These are phyloP conservation scores for Tricholoma furcatifolium DNA, from an alignment of 768 basidiomycete genomes.

Conservation along the genomic window DNA sequence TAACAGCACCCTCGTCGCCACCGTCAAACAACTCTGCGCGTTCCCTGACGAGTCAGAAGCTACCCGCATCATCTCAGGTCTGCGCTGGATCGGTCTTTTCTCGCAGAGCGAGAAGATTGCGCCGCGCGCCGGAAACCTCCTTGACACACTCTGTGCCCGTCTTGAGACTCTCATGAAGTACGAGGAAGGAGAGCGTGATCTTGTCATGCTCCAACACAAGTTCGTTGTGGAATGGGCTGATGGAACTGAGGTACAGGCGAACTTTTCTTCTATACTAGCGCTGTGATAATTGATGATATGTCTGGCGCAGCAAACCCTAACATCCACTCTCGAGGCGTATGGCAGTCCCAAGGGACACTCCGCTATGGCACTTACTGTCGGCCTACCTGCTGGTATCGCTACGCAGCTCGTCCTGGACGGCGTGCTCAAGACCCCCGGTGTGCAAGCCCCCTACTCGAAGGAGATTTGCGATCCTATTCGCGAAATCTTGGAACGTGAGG, in stretches of 20 bases:
- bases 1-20: slow-evolving; percentile 66
- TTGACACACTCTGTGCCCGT: slow-evolving; percentile 90
- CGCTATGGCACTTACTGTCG: slow-evolving; percentile 91
- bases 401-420: slow-evolving; percentile 91
- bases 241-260: slow-evolving; percentile 54
- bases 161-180: slow-evolving; percentile 94
- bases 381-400: slow-evolving; percentile 92
- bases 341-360: slow-evolving; percentile 78
- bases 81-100: slow-evolving; percentile 94
- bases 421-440: slow-evolving; percentile 70
- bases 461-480: slow-evolving; percentile 80
- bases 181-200: slow-evolving; percentile 85
- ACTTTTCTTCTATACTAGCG: slow-evolving; percentile 15
- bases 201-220: slow-evolving; percentile 98
- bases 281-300: background rate
- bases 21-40: slow-evolving; percentile 64
- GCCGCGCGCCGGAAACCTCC: slow-evolving; percentile 70
- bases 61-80: slow-evolving; percentile 80
- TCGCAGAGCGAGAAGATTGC: slow-evolving; percentile 55
- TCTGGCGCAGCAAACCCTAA: slow-evolving; percentile 66
- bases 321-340: slow-evolving; percentile 89
- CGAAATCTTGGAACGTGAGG: slow-evolving; percentile 66
- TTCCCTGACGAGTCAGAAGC: slow-evolving; percentile 75
- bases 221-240: slow-evolving; percentile 90
- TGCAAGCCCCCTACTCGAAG: slow-evolving; percentile 85